These are phyloP conservation scores for Oxytropis ochrocephala DNA, from an alignment of 306 rosid species.

Conservation along the genomic window DNA sequence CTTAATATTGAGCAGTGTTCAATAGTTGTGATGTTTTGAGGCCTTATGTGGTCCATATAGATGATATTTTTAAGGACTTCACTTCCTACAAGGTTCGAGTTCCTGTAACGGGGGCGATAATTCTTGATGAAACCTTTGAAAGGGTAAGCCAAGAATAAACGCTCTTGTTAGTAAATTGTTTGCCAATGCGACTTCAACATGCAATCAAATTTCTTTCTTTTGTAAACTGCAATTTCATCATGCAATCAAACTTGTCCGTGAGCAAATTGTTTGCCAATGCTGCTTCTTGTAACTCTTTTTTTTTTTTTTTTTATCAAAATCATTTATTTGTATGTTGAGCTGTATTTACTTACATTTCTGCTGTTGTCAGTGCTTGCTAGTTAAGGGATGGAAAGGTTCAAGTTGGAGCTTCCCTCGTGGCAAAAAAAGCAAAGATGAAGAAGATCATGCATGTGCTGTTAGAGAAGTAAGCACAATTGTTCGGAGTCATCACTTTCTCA, in stretches of 20 bases:
- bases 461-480: constrained; percentile 66
- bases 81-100: constrained; percentile 96
- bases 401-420: constrained; percentile 99
- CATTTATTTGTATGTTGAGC: not conserved
- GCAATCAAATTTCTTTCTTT: not conserved
- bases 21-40: constrained; percentile 88
- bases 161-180: not conserved
- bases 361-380: constrained; percentile 77
- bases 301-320: not conserved
- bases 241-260: not conserved
- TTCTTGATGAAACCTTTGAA: constrained; percentile 91
- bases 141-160: constrained; percentile 54
- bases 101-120: constrained; percentile 96
- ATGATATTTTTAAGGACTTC: constrained; percentile 94
- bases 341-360: constrained; percentile 16
- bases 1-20: constrained; percentile 71
- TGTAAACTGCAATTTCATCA: not conserved
- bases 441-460: constrained; percentile 92
- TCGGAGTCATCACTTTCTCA: not conserved
- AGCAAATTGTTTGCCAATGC: not conserved
- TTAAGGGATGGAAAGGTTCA: constrained; percentile 99
- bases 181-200: no score
- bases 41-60: constrained; percentile 93
- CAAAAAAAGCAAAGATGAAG: constrained; percentile 95
- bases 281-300: not conserved